A percentile compares a stretch with the other conserved stretches of the same genome.
Evolutionary conservation across 352 stramenopile species (phyloP).

Genomic region (Phytophthora uliginosa): DNA sequence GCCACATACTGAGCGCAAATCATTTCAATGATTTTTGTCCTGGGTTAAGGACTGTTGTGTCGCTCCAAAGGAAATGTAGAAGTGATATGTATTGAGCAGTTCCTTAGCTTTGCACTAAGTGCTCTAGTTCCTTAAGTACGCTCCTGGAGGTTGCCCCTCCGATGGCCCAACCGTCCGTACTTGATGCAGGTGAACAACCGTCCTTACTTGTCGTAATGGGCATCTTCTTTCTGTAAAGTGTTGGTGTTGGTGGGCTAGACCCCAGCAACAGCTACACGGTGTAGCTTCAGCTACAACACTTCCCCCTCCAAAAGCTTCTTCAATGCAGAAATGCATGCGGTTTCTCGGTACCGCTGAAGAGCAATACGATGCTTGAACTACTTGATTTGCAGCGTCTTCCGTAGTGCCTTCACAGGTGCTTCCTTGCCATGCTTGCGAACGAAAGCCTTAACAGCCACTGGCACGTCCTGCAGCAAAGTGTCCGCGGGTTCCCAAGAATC

Average conservation of each 20-base stretch:
- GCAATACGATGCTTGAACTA: too few species aligned
- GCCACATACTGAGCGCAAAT: too few species aligned
- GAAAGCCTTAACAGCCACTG: background rate
- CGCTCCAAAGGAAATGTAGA: conserved; percentile 2
- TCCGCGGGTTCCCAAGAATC: background rate
- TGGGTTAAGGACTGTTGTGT: too few species aligned
- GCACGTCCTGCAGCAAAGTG: background rate
- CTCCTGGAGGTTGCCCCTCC: too few species aligned
- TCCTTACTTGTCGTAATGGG: background rate
- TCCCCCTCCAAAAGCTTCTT: background rate
- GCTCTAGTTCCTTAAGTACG: background rate
- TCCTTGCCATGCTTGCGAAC: background rate
- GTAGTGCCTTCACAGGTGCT: background rate
- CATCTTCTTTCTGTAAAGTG: background rate
- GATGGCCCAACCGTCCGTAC: background rate
- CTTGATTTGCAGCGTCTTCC: background rate
- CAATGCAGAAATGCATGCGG: background rate
- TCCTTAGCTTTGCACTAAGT: background rate
- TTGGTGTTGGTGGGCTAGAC: too few species aligned
- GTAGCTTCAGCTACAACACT: background rate
- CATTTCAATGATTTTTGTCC: too few species aligned
- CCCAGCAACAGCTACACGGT: background rate
- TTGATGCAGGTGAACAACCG: background rate
- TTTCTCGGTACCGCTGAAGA: too few species aligned
- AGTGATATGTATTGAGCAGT: conserved; percentile 1